Percentiles rank a stretch among this genome's conserved stretches.
phyloP scores from a whole-genome alignment of 345 rosid species.

The Eutrema heterophyllum region DNA sequence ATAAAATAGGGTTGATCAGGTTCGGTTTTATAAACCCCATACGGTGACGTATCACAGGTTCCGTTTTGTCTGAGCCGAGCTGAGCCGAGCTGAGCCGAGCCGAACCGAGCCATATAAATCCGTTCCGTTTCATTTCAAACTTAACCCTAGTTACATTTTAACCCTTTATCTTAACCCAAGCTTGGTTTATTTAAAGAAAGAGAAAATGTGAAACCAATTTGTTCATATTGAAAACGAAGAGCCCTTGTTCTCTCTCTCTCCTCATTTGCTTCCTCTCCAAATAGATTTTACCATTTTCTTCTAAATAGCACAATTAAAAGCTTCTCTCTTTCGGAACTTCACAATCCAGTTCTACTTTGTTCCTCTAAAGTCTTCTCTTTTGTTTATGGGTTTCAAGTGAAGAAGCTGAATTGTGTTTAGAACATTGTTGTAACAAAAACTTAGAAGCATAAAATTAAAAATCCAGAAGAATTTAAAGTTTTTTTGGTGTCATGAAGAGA shows the following conservation, averaged over 20 bases:
- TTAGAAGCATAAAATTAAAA: neutral
- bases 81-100: slow-evolving; percentile 4
- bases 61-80: slow-evolving; percentile 12
- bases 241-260: neutral
- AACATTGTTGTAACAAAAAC: slow-evolving; percentile 16
- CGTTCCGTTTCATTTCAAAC: slow-evolving; percentile 4
- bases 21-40: neutral
- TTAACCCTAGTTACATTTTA: slow-evolving; percentile 68
- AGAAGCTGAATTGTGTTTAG: slow-evolving; percentile 29
- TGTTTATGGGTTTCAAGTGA: slow-evolving; percentile 36
- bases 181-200: slow-evolving; percentile 66
- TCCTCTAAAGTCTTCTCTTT: neutral
- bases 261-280: neutral
- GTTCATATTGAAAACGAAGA: slow-evolving; percentile 30
- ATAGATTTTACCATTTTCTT: neutral
- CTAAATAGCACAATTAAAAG: neutral
- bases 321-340: slow-evolving; percentile 9
- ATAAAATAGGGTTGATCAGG: neutral
- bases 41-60: slow-evolving; percentile 8
- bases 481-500: slow-evolving; percentile 58
- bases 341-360: neutral
- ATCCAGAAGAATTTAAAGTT: neutral
- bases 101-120: neutral
- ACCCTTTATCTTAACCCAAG: slow-evolving; percentile 45
- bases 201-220: slow-evolving; percentile 39